These are phyloP conservation scores for Rachicladosporium sp. DNA, from an alignment of 2,329 filamentous ascomycete species.

Conservation along the genomic window DNA sequence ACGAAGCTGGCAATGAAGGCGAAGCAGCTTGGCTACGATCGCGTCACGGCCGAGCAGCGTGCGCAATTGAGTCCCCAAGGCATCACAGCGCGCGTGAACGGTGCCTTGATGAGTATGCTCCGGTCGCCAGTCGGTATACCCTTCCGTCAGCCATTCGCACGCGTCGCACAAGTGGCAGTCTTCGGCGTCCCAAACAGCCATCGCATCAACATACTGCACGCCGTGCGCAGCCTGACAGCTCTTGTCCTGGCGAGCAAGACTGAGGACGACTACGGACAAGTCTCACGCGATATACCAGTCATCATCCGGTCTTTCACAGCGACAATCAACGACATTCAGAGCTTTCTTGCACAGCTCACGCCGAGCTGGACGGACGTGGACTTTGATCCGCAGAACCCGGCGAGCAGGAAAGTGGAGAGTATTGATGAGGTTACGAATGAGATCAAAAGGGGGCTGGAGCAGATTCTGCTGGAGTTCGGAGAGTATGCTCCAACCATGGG, in stretches of 20 bases:
- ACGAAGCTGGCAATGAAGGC: constrained; percentile 21
- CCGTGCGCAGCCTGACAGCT: constrained; percentile 46
- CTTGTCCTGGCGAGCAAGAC: constrained; percentile 61
- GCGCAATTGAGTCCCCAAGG: constrained; percentile 39
- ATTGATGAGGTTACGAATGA: constrained; percentile 58
- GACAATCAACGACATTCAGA: constrained; percentile 57
- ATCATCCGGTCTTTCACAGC: constrained; percentile 62
- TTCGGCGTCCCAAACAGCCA: constrained; percentile 64
- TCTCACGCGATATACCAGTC: constrained; percentile 65
- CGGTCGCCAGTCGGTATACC: constrained; percentile 49
- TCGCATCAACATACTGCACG: constrained; percentile 55
- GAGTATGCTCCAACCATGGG: constrained; percentile 60
- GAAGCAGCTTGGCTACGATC: constrained; percentile 15
- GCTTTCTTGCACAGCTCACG: constrained; percentile 46
- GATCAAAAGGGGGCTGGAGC: constrained; percentile 51
- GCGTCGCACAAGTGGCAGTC: constrained; percentile 53
- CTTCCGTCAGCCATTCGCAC: constrained; percentile 59
- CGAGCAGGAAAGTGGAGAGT: constrained; percentile 43
- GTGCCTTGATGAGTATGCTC: constrained; percentile 33
- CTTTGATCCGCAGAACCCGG: constrained; percentile 29
- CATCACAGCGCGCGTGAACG: constrained; percentile 32
- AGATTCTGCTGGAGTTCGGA: constrained; percentile 60
- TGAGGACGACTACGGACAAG: constrained; percentile 76
- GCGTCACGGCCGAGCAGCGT: constrained; percentile 37
- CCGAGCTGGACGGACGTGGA: constrained; percentile 71